A percentile compares a stretch with the other conserved stretches of the same genome.
Evolutionary conservation across 257 asterid species (phyloP).

Genomic region (Solanum rostratum): DNA sequence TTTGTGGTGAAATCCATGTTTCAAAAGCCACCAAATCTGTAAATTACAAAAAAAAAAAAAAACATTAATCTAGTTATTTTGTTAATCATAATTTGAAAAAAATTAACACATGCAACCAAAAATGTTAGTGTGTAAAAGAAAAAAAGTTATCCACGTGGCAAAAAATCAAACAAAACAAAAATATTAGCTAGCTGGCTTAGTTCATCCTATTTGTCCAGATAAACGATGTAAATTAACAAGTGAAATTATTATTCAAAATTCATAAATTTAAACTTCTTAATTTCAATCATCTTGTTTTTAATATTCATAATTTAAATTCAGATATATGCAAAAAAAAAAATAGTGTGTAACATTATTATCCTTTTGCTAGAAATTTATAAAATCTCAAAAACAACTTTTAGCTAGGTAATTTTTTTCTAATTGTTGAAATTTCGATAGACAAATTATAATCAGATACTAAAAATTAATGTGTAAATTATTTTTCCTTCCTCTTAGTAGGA

Average conservation of each 20-base stretch:
- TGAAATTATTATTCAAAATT: neutral
- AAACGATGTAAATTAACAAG: neutral
- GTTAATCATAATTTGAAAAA: neutral
- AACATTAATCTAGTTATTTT: neutral
- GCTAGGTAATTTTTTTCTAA: neutral
- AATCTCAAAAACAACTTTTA: neutral
- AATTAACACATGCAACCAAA: neutral
- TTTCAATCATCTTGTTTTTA: neutral
- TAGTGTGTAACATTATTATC: neutral
- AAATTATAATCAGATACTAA: neutral
- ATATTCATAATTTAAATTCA: neutral
- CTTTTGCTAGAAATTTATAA: neutral
- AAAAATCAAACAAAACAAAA: neutral
- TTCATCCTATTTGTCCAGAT: neutral
- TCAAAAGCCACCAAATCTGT: neutral
- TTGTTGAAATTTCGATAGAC: no score
- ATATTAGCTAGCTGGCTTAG: neutral
- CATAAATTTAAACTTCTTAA: neutral
- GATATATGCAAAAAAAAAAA: neutral
- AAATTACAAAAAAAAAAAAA: neutral
- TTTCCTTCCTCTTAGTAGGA: neutral
- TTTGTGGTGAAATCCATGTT: neutral
- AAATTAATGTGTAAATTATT: neutral
- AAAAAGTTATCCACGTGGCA: neutral
- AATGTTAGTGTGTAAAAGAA: neutral